phyloP scores from a whole-genome alignment of 768 basidiomycete genomes.

The Tylopilus plumbeoviolaceoides region DNA sequence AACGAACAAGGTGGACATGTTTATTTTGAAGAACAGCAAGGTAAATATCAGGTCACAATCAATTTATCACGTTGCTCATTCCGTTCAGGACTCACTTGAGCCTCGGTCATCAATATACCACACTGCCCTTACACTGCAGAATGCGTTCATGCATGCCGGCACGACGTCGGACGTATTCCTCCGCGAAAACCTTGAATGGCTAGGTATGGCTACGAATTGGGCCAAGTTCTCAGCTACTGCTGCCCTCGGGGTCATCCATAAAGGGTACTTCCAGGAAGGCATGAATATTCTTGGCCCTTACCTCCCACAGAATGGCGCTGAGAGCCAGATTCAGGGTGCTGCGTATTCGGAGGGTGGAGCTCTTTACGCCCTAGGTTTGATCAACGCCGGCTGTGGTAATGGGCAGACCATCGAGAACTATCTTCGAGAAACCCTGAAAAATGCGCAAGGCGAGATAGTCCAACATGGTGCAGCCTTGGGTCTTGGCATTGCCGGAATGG shows the following conservation, averaged over 20 bases:
- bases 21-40: slow-evolving; percentile 91
- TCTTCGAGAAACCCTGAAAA: slow-evolving; percentile 74
- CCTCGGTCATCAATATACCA: slow-evolving; percentile 96
- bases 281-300: slow-evolving; percentile 92
- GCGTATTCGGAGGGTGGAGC: slow-evolving; percentile 95
- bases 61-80: slow-evolving; percentile 4
- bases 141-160: slow-evolving; percentile 98
- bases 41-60: slow-evolving; percentile 34
- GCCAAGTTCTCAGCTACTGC: slow-evolving; percentile 98
- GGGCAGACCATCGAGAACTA: slow-evolving; percentile 65
- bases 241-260: slow-evolving; percentile 95
- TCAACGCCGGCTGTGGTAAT: slow-evolving; percentile 87
- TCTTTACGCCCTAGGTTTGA: slow-evolving; percentile 91
- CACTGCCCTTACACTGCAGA: slow-evolving; percentile 92
- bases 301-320: slow-evolving; percentile 74
- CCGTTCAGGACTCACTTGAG: slow-evolving; percentile 75
- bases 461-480: slow-evolving; percentile 98
- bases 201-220: slow-evolving; percentile 94
- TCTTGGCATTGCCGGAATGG: slow-evolving; percentile 94
- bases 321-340: slow-evolving; percentile 72
- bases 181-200: slow-evolving; percentile 95
- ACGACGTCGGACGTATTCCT: slow-evolving; percentile 94
- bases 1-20: slow-evolving; percentile 89
- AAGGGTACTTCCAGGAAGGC: slow-evolving; percentile 92
- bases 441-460: slow-evolving; percentile 77